phyloP scores from a whole-genome alignment of 208 protist species.

The Leptomonas seymouri region DNA sequence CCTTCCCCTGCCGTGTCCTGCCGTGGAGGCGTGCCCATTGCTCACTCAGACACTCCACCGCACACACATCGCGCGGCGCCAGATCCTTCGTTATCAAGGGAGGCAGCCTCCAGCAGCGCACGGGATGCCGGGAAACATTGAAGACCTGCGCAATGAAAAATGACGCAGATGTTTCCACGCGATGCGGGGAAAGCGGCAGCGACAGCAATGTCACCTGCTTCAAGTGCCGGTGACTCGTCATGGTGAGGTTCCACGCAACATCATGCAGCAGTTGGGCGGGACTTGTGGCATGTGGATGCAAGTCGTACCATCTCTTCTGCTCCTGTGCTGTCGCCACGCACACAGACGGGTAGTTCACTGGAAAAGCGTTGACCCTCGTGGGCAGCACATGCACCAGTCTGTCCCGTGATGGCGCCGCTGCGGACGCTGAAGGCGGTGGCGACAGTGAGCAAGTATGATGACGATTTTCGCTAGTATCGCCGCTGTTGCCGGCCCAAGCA shows the following conservation, averaged over 20 bases:
- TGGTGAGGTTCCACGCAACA: background rate
- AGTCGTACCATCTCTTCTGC: slow-evolving; percentile 27
- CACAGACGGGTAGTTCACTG: slow-evolving; percentile 34
- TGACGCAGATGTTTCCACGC: slow-evolving; percentile 17
- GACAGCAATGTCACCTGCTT: slow-evolving; percentile 17
- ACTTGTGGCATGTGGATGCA: background rate
- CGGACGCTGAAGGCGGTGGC: too few species aligned
- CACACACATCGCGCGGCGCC: background rate
- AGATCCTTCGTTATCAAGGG: background rate
- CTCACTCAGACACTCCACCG: background rate
- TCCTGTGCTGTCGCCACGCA: slow-evolving; percentile 34
- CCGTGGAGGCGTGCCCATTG: slow-evolving; percentile 11
- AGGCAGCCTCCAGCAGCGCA: background rate
- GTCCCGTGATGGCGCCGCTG: background rate
- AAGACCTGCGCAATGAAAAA: slow-evolving; percentile 19
- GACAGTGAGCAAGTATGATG: too few species aligned
- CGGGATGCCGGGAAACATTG: background rate
- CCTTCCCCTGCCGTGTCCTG: background rate
- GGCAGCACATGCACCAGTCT: slow-evolving; percentile 38
- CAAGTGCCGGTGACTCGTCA: background rate
- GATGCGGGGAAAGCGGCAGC: slow-evolving; percentile 20
- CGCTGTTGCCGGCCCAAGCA: background rate
- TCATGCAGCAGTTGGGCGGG: background rate
- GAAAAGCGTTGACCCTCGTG: background rate
- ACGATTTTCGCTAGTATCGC: too few species aligned